Evolutionary conservation across 164 flowering plant genomes (phyloP), one percentile per base, ranked within the genome.

Genomic region (Piper longum): DNA sequence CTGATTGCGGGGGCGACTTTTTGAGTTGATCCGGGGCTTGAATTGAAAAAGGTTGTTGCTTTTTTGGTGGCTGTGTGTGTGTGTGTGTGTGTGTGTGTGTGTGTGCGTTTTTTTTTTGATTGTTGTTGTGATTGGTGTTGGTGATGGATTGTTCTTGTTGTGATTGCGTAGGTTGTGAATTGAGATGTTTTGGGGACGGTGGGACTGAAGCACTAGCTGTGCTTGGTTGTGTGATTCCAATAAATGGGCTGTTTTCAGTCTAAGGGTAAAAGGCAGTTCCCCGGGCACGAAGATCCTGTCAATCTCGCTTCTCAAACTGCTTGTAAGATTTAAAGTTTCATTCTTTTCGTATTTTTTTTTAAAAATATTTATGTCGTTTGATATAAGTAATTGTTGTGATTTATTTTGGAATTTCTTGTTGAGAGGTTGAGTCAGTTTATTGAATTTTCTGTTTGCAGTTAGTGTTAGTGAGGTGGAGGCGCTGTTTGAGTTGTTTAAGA

Each of bases 191-290:
- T 8, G 52, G 52, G 14, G 12, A 8, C 12, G 52, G 14, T 48
- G 14, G 3, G 52, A 12, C 7, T 48, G 52, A 48, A 14, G 52
- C 52, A 48, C 52, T 48, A 44, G 52, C 52, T 48, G 52, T 48
- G 52, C 14, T 44, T 44, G 9, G 3, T 48, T 48, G 9, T 48
- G 12, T 14, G 14, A 9, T 9, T 48, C 12, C 48, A 62, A 68
- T 71, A 73, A 79, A 93, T 93, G 98, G 97, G 98, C 77, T 93
- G 98, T 68, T 81, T 83, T 70, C 74, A 69, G 8, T 93, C 98
- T 18, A 84, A 64, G 40, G 76, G 65, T 42, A 76, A 72, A 69
- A 85, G 71, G 62, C 87, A 80, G 67, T 78, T 64, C 67, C 95
- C 86, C 19, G 96, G 92, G 64, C 73, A 81, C 41, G 96, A 93